Conservation (phyloP, 495 filamentous ascomycete genomes). For the Aspergillus kassunensis region DNA sequence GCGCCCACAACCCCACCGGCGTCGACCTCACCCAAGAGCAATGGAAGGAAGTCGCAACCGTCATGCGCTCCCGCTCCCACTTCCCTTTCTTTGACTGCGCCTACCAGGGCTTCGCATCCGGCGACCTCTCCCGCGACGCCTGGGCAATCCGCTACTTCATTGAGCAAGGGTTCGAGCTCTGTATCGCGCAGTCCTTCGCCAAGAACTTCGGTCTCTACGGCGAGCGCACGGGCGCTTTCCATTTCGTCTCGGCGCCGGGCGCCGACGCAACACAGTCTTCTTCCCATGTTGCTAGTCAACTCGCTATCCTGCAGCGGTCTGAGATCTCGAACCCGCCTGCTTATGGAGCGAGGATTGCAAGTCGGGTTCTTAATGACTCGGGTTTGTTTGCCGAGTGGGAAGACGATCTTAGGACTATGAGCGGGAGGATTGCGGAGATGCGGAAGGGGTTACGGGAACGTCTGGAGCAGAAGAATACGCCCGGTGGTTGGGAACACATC, state of each 20-base stretch:
- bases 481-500: slow-evolving; percentile 93
- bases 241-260: slow-evolving; percentile 77
- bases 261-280: slow-evolving; percentile 59
- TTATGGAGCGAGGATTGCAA: slow-evolving; percentile 87
- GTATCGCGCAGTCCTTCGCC: slow-evolving; percentile 92
- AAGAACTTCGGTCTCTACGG: slow-evolving; percentile 99
- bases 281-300: slow-evolving; percentile 71
- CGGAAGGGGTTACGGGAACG: slow-evolving; percentile 67
- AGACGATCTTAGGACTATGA: slow-evolving; percentile 88
- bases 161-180: slow-evolving; percentile 90
- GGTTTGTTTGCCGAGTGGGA: slow-evolving; percentile 90
- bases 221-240: slow-evolving; percentile 94
- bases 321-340: slow-evolving; percentile 97
- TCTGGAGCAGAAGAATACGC: slow-evolving; percentile 74
- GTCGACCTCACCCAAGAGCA: slow-evolving; percentile 93
- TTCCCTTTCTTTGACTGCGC: slow-evolving; percentile 99
- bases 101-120: slow-evolving; percentile 97
- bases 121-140: slow-evolving; percentile 77
- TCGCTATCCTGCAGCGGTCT: slow-evolving; percentile 90
- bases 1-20: slow-evolving; percentile 97
- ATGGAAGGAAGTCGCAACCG: slow-evolving; percentile 80
- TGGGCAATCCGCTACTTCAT: slow-evolving; percentile 92
- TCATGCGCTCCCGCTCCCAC: slow-evolving; percentile 71
- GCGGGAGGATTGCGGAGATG: slow-evolving; percentile 89
- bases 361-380: slow-evolving; percentile 75